These are phyloP conservation scores for Neurospora sp. DNA, from an alignment of 495 filamentous ascomycete species.

Conservation along the genomic window DNA sequence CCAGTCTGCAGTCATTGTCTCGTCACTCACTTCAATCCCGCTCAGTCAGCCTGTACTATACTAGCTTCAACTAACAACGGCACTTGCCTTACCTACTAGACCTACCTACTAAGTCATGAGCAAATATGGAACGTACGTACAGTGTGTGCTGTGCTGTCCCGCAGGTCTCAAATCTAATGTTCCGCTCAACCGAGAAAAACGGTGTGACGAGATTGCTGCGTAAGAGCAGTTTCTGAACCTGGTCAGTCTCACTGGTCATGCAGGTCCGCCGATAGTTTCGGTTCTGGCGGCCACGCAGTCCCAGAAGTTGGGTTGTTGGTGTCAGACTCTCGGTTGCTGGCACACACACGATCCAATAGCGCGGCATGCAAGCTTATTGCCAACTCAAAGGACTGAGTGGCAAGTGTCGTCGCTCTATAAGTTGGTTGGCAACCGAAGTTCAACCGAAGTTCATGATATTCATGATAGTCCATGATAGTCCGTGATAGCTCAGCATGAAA, in stretches of 20 bases:
- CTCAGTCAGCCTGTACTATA: background rate
- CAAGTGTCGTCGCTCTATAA: background rate
- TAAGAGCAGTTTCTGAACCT: background rate
- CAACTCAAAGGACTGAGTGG: background rate
- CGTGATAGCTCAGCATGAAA: background rate
- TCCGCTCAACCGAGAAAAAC: background rate
- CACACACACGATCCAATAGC: background rate
- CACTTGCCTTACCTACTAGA: background rate
- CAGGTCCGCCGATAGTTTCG: background rate
- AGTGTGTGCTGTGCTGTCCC: background rate
- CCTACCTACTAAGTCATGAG: background rate
- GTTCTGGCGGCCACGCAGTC: background rate
- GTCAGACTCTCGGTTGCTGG: background rate
- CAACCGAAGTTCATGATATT: background rate
- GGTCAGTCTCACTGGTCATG: background rate
- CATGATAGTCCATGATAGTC: background rate
- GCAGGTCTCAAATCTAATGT: background rate
- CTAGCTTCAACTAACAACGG: background rate
- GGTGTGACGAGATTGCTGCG: background rate
- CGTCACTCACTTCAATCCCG: background rate
- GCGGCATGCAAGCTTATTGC: background rate
- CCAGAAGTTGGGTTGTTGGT: background rate
- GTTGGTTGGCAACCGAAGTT: background rate
- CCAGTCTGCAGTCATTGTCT: background rate
- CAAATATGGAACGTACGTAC: background rate